Base-by-base conservation (phyloP, 805 yeast genomes). In the Kazachstania kunashirensis region DNA sequence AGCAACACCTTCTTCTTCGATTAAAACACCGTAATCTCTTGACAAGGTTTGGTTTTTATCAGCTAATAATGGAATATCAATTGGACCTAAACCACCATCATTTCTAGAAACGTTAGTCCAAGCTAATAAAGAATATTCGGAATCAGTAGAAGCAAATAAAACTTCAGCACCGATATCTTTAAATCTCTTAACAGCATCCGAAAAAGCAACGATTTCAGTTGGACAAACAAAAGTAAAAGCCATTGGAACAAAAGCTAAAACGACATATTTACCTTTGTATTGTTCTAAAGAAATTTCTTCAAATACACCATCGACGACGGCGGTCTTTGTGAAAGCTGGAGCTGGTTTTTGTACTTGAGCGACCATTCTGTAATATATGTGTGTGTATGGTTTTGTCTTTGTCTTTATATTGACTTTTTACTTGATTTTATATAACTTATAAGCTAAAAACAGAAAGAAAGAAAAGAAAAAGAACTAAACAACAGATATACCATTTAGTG, bases 171-270 rank as follows among this genome's bases (percentile, higher is more conserved):
- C 89, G 63, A 84, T 80, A 51, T 75, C 94, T 54, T 81, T 65
- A 70, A 92, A 92, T 74, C 80, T 79, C 73, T 79, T 77, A 55
- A 77, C 83, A 53, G 96, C 96, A 55, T 89, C 95, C 47, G 96
- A 84, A 81, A 86, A 92, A 53, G 97, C 97, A 67, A 92, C 79
- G 73, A 92, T 88, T 75, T 92, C 97, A 52, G 98, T 92, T 67
- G 99, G 98, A 72, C 98, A 92, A 47, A 92, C 97, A 55, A 92
- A 92, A 44, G 99, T 92, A 88, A 92, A 92, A 36, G 98, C 98
- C 76, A 89, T 72, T 67, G 98, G 99, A 65, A 92, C 81, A 73
- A 92, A 92, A 46, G 94, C 97, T 59, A 92, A 75, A 49, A 92
- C 68, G 52, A 92, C 96, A 95, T 96, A 92, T 70, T 92, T 84